Percentiles rank a stretch among this genome's conserved stretches.
These are phyloP conservation scores for Rutstroemia sydowiana DNA, from an alignment of 2,329 filamentous ascomycete species.

Conservation along the genomic window DNA sequence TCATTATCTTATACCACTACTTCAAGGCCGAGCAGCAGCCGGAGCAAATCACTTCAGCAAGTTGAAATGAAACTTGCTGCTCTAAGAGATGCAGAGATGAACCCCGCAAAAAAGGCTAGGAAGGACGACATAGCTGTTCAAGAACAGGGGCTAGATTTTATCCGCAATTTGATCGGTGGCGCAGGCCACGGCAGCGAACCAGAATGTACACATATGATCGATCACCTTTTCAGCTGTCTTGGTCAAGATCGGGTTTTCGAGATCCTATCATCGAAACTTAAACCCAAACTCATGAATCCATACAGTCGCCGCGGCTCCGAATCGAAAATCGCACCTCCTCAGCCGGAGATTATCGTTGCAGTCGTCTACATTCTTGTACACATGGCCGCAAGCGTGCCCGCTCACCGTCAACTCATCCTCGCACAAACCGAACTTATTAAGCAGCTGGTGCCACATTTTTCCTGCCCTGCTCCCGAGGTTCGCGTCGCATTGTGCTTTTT, in stretches of 20 bases:
- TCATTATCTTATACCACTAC: slow-evolving; percentile 15
- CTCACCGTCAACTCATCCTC: slow-evolving; percentile 71
- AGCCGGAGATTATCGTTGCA: slow-evolving; percentile 65
- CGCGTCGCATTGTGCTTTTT: slow-evolving; percentile 76
- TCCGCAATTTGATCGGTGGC: slow-evolving; percentile 78
- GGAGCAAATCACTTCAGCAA: slow-evolving; percentile 36
- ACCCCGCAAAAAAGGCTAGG: slow-evolving; percentile 58
- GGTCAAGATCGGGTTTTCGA: slow-evolving; percentile 74
- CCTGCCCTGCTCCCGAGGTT: slow-evolving; percentile 64
- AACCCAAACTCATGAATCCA: slow-evolving; percentile 49
- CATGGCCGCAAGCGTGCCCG: slow-evolving; percentile 72
- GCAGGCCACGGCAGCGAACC: slow-evolving; percentile 40
- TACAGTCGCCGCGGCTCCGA: slow-evolving; percentile 40
- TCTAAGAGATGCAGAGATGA: slow-evolving; percentile 59
- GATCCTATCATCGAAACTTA: slow-evolving; percentile 72
- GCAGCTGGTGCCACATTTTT: slow-evolving; percentile 65
- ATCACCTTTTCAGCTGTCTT: slow-evolving; percentile 69
- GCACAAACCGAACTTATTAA: slow-evolving; percentile 69
- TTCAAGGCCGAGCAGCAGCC: slow-evolving; percentile 23
- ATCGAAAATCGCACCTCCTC: slow-evolving; percentile 47
- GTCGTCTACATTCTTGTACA: slow-evolving; percentile 81
- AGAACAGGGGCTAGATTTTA: slow-evolving; percentile 82
- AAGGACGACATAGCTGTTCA: slow-evolving; percentile 80
- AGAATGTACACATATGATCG: slow-evolving; percentile 67
- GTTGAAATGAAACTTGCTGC: slow-evolving; percentile 43